Percentiles rank a stretch among this genome's conserved stretches.
These are phyloP conservation scores for Laguncularia racemosa DNA, from an alignment of 345 rosid genomes.

Conservation along the genomic window DNA sequence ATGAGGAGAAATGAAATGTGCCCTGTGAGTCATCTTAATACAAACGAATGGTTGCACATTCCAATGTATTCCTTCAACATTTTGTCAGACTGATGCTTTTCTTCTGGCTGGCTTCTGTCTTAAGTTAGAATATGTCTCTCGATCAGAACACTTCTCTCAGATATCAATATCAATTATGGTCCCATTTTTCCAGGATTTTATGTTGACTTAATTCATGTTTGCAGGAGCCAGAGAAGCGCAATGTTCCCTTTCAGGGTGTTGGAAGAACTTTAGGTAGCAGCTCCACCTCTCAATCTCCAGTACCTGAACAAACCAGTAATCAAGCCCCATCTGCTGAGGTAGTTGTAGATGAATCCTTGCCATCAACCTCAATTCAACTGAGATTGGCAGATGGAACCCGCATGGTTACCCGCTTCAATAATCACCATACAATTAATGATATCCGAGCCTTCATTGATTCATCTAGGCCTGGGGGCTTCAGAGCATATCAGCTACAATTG, in stretches of 20 bases:
- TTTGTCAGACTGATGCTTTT: too few relatives aligned
- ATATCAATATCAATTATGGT: too few relatives aligned
- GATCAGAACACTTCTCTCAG: too few relatives aligned
- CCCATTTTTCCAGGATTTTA: too few relatives aligned
- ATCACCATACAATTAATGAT: slow-evolving; percentile 58
- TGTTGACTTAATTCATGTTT: not conserved
- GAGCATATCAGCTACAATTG: slow-evolving; percentile 63
- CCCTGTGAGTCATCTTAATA: slow-evolving; percentile 47
- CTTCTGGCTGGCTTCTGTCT: too few relatives aligned
- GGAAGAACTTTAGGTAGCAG: slow-evolving; percentile 93
- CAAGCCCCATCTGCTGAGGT: slow-evolving; percentile 25
- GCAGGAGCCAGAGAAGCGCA: slow-evolving; percentile 73
- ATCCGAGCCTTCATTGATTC: slow-evolving; percentile 55
- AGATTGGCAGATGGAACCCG: slow-evolving; percentile 88
- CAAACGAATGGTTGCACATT: not conserved
- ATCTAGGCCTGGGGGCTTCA: slow-evolving; percentile 52
- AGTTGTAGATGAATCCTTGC: slow-evolving; percentile 55
- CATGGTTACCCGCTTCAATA: slow-evolving; percentile 55
- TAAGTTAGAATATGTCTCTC: too few relatives aligned
- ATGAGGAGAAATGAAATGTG: slow-evolving; percentile 63
- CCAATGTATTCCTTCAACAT: not conserved
- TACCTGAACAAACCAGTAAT: slow-evolving; percentile 29
- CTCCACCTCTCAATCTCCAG: slow-evolving; percentile 21
- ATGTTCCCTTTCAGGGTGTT: slow-evolving; percentile 68
- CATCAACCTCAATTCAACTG: slow-evolving; percentile 80